Evolutionary conservation across 306 rosid species (phyloP).

Genomic region (Chamaecrista fasciculata): DNA sequence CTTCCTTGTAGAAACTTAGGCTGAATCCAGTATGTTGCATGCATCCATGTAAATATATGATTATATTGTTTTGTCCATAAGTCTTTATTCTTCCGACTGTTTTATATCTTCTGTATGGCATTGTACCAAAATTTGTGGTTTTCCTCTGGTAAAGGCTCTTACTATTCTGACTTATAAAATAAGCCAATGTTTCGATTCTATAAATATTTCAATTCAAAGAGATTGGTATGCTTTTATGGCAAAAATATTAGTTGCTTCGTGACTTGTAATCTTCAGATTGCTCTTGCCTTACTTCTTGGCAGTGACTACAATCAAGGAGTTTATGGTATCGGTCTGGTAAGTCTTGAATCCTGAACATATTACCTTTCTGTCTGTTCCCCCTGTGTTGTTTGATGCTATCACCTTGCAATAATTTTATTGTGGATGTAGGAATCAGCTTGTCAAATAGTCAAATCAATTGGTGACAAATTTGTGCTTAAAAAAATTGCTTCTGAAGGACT

Average conservation of each 20-base stretch:
- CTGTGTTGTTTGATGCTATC: slow-evolving; percentile 21
- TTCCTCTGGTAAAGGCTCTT: not conserved
- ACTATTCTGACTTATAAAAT: not conserved
- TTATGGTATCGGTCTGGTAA: slow-evolving; percentile 71
- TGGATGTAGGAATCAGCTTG: slow-evolving; percentile 68
- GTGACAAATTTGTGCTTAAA: slow-evolving; percentile 61
- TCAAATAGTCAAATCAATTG: slow-evolving; percentile 65
- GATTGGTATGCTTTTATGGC: slow-evolving; percentile 16
- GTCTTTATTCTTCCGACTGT: not conserved
- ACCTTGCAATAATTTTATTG: slow-evolving; percentile 13
- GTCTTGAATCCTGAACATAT: slow-evolving; percentile 30
- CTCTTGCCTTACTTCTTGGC: slow-evolving; percentile 78
- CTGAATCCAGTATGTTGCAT: slow-evolving; percentile 18
- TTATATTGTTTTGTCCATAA: not conserved
- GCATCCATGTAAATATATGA: not conserved
- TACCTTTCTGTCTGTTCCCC: slow-evolving; percentile 1
- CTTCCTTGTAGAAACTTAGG: slow-evolving; percentile 2
- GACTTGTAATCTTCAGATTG: slow-evolving; percentile 55
- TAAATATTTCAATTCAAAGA: slow-evolving; percentile 5
- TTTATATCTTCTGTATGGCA: not conserved
- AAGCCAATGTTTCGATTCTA: not conserved
- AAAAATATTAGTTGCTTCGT: slow-evolving; percentile 30
- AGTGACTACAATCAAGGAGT: slow-evolving; percentile 75
- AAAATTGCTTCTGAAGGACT: slow-evolving; percentile 76
- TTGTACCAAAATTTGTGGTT: slow-evolving; percentile 15